A percentile compares a stretch with the other conserved stretches of the same genome.
These are phyloP conservation scores for Sicyos baderoa DNA, from an alignment of 306 rosid genomes.

Conservation along the genomic window DNA sequence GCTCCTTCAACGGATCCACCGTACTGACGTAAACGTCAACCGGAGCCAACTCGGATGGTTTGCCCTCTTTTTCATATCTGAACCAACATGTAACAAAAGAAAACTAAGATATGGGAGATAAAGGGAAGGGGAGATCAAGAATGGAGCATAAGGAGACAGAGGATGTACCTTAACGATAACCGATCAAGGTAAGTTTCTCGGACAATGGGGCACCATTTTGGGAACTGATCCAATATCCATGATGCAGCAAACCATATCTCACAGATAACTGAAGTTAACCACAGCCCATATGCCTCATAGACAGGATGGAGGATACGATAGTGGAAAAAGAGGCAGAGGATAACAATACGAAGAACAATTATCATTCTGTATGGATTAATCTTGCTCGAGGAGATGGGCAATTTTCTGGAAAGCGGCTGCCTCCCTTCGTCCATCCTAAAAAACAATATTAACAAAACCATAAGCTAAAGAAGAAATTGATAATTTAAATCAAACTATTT, in stretches of 20 bases:
- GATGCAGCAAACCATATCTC: conserved; percentile 93
- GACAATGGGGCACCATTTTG: conserved; percentile 73
- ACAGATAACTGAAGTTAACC: conserved; percentile 87
- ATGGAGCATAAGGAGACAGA: conserved; percentile 3
- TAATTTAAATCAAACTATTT: not conserved
- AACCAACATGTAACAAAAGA: conserved; percentile 6
- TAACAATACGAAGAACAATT: conserved; percentile 58
- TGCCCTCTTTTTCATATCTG: conserved; percentile 92
- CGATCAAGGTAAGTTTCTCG: conserved; percentile 94
- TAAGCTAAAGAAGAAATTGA: conserved; percentile 7
- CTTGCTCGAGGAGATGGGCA: conserved; percentile 80
- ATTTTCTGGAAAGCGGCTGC: conserved; percentile 80
- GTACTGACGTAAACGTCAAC: conserved; percentile 83
- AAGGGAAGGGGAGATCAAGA: not conserved
- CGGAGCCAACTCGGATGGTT: conserved; percentile 60
- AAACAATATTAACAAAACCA: conserved; percentile 15
- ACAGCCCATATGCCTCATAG: conserved; percentile 58
- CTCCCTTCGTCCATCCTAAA: conserved; percentile 92
- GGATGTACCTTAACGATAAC: conserved; percentile 54
- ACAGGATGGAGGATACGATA: conserved; percentile 88
- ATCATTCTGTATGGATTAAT: conserved; percentile 78
- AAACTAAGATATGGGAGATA: conserved; percentile 8
- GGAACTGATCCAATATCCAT: conserved; percentile 91
- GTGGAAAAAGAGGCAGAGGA: conserved; percentile 76
- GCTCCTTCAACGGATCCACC: conserved; percentile 86